Conservation (phyloP, 129 eudicot species). For the Flaveria bidentis region DNA sequence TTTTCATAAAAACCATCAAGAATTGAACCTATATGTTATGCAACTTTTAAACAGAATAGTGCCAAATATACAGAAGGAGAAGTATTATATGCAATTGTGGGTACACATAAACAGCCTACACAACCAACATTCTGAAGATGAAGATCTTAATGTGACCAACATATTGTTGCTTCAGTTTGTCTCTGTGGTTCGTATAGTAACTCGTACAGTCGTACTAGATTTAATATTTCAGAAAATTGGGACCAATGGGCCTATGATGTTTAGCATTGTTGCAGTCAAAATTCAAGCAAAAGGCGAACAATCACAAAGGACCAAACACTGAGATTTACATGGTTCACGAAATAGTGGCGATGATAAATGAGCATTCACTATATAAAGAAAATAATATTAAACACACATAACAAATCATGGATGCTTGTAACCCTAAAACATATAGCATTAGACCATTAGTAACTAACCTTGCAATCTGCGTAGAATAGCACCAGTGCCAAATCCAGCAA, state of each 20-base stretch:
- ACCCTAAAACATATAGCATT: neutral
- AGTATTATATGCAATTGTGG: neutral
- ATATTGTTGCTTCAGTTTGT: neutral
- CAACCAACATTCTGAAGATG: neutral
- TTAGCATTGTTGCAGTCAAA: neutral
- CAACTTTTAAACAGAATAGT: neutral
- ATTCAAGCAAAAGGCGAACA: neutral
- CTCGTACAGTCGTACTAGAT: neutral
- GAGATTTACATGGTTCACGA: neutral
- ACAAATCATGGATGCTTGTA: too few species aligned
- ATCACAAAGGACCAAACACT: neutral
- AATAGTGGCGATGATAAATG: neutral
- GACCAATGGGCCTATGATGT: neutral
- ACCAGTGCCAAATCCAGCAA: slow-evolving; percentile 90
- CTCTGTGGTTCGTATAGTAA: neutral
- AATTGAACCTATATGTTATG: slow-evolving; percentile 37
- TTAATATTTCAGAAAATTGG: neutral
- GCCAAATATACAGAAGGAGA: neutral
- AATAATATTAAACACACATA: too few species aligned
- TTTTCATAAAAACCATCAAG: slow-evolving; percentile 69
- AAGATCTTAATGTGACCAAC: neutral
- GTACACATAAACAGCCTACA: slow-evolving; percentile 2
- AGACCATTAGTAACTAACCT: slow-evolving; percentile 45
- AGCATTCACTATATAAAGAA: neutral
- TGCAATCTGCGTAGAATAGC: slow-evolving; percentile 95